These are phyloP conservation scores for Suillus discolor DNA, from an alignment of 768 basidiomycete genomes.

Conservation along the genomic window DNA sequence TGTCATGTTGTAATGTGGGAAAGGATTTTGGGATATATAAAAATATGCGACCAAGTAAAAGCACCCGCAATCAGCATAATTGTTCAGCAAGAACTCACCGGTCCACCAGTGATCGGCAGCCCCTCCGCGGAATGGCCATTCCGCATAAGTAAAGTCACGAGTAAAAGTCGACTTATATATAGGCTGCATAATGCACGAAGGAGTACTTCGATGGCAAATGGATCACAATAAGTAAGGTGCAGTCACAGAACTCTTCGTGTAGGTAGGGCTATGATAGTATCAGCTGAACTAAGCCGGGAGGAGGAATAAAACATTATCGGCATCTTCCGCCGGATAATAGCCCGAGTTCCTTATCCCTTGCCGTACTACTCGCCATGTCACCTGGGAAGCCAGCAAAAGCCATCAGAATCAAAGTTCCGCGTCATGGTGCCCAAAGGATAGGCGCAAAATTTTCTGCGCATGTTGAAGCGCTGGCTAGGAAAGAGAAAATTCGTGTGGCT, in stretches of 20 bases:
- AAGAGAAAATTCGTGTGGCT: constrained; percentile 52
- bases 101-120: no score
- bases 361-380: constrained; percentile 19
- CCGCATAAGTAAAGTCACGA: background rate
- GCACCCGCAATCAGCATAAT: no score
- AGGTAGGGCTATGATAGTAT: background rate
- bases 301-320: background rate
- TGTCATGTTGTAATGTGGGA: no score
- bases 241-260: background rate
- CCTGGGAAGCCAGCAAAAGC: constrained; percentile 53
- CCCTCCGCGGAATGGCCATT: background rate
- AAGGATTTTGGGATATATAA: no score
- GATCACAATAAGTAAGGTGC: background rate
- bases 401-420: constrained; percentile 68
- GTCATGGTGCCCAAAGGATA: constrained; percentile 74
- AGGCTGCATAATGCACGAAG: background rate
- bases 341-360: background rate
- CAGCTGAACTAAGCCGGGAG: background rate
- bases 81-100: no score
- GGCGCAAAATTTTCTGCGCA: constrained; percentile 62
- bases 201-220: background rate
- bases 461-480: constrained; percentile 56
- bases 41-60: no score
- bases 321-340: constrained; percentile 4
- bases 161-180: background rate